Base-by-base conservation (phyloP, 805 yeast species). In the Kuraishia borneana region DNA sequence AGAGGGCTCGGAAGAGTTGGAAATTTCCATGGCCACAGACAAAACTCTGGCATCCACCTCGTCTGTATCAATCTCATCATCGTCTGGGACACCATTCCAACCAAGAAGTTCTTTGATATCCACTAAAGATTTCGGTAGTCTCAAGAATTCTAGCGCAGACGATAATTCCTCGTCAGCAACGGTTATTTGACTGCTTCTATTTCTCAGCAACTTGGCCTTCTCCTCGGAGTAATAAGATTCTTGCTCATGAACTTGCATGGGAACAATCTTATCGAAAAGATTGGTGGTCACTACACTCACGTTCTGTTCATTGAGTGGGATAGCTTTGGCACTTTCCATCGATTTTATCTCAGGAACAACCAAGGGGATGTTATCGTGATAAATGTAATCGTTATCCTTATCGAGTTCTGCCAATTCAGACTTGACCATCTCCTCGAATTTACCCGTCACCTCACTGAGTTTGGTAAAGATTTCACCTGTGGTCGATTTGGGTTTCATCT, bases 301-400 rank as follows among this genome's bases (percentile, higher is more conserved):
- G 31, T 61, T 65, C 32, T 61, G 68, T n/a, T 65, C 69, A 28
- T 54, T 57, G 23, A 76, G 45, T 2, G 76, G 61, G 5, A 77
- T 63, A 1, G 76, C 61, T 45, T 78, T 75, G 2, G 77, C 76
- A 37, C 85, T 80, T 31, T 76, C 82, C 58, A 82, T 62, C 1
- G 78, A 71, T 40, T 81, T 75, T 4, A 85, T 64, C 10, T 74
- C 80, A 5, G 83, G 71, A 32, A 85, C 56, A 0, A 78, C 55
- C 3, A 71, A 60, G 1, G 96, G 95, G 10, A 88, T 60, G 1
- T 64, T 46, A 16, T 81, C 89, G 54, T 92, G 95, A 50, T 83
- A 89, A 25, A 89, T 83, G 45, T 75, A 79, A 50, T 89, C 96
- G 48, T 89, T 89, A 49, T 89, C 97, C 43, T 82, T 85, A 18